phyloP scores from a whole-genome alignment of 2,329 filamentous ascomycete species.

The Simplicillium aogashimaense region DNA sequence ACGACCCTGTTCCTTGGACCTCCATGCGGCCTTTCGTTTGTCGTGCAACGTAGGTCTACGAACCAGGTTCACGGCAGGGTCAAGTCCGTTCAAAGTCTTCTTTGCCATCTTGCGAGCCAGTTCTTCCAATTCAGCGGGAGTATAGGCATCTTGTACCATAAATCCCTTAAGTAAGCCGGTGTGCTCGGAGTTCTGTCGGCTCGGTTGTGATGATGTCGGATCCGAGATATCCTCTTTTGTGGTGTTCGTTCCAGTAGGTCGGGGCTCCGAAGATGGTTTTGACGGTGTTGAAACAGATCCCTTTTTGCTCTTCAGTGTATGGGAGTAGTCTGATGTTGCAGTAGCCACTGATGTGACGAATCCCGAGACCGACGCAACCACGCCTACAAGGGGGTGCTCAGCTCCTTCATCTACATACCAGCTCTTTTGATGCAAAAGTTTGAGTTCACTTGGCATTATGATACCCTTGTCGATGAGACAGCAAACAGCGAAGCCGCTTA shows the following conservation, averaged over 20 bases:
- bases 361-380: conserved; percentile 54
- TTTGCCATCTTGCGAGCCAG: conserved; percentile 19
- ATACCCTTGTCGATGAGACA: conserved; percentile 45
- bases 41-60: conserved; percentile 10
- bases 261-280: neutral
- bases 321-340: conserved; percentile 20
- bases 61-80: conserved; percentile 18
- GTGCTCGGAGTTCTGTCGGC: neutral
- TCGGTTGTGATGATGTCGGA: neutral
- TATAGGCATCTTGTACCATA: conserved; percentile 7
- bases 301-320: conserved; percentile 7
- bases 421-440: conserved; percentile 34
- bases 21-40: conserved; percentile 15
- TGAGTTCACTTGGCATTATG: conserved; percentile 46
- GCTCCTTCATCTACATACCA: conserved; percentile 58
- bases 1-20: conserved; percentile 13
- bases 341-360: conserved; percentile 57
- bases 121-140: conserved; percentile 17
- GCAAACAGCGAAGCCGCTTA: conserved; percentile 52
- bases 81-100: conserved; percentile 38
- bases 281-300: neutral
- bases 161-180: neutral
- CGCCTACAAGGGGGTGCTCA: conserved; percentile 53
- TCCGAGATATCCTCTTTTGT: neutral
- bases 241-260: neutral